Conservation (phyloP, 192 early-diverging fungal species). For the Coemansia sp. region DNA sequence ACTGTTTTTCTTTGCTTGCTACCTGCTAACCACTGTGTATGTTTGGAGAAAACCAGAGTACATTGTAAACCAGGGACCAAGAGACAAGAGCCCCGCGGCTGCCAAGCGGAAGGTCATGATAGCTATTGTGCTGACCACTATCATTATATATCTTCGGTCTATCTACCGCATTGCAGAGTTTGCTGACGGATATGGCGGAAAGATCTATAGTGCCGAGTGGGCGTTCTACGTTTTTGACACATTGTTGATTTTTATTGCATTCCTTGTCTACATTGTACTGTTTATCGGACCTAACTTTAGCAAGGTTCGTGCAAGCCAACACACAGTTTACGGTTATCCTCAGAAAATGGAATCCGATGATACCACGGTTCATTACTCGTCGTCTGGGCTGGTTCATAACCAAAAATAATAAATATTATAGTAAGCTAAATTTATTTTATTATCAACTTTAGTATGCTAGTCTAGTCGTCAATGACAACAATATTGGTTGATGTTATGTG, state of each 20-base stretch:
- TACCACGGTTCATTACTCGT: not conserved
- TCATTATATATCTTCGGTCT: slow-evolving; percentile 43
- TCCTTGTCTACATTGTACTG: slow-evolving; percentile 41
- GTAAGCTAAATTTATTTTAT: not conserved
- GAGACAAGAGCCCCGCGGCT: slow-evolving; percentile 10
- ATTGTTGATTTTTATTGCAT: slow-evolving; percentile 44
- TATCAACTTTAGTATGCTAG: not conserved
- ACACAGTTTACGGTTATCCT: not conserved
- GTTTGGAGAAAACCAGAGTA: slow-evolving; percentile 36
- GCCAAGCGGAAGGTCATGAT: slow-evolving; percentile 40
- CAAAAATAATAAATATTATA: not conserved
- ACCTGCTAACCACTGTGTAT: slow-evolving; percentile 26
- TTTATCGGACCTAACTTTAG: slow-evolving; percentile 32
- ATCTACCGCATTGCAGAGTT: slow-evolving; percentile 57
- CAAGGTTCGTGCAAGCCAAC: not conserved
- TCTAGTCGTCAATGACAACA: not conserved
- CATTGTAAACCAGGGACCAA: slow-evolving; percentile 6
- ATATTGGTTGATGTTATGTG: not conserved
- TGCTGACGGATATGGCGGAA: slow-evolving; percentile 41
- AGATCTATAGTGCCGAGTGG: slow-evolving; percentile 50
- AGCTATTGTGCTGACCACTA: slow-evolving; percentile 31
- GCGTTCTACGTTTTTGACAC: slow-evolving; percentile 59
- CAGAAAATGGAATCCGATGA: not conserved
- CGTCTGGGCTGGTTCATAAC: not conserved
- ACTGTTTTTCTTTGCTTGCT: slow-evolving; percentile 50